Percentiles rank a stretch among this genome's conserved stretches.
These are phyloP conservation scores for Heritiera fomes DNA, from an alignment of 345 rosid species.

Conservation along the genomic window DNA sequence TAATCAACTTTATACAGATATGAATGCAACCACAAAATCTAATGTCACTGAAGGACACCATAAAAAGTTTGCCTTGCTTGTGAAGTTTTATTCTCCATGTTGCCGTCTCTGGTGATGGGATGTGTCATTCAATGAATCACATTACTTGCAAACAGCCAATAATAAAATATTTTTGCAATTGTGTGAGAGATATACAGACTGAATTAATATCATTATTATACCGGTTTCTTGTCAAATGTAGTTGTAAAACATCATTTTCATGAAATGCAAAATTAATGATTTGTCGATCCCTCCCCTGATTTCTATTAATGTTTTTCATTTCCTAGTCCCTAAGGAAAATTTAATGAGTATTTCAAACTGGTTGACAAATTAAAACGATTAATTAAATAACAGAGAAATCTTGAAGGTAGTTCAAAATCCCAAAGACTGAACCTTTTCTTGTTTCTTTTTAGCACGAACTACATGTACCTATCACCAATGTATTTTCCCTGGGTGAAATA, in stretches of 20 bases:
- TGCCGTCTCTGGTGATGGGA: not conserved
- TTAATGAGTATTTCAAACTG: not conserved
- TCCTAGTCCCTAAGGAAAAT: not conserved
- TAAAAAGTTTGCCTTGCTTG: not conserved
- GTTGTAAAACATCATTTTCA: not conserved
- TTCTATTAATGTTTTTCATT: not conserved
- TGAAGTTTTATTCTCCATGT: not conserved
- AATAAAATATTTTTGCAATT: not conserved
- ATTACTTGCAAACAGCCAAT: not conserved
- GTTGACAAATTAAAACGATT: not conserved
- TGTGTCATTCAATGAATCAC: not conserved
- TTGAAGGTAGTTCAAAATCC: not conserved
- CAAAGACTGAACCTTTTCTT: not conserved
- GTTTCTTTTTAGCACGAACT: not conserved
- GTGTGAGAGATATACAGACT: not conserved
- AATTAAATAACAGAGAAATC: not conserved
- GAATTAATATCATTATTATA: not conserved
- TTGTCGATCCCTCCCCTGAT: not conserved
- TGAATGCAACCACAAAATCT: not conserved
- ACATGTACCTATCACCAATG: conserved; percentile 69
- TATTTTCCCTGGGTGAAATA: conserved; percentile 88
- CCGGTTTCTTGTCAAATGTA: not conserved
- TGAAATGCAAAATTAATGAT: not conserved
- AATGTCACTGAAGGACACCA: not conserved
- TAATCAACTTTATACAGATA: not conserved